phyloP scores from a whole-genome alignment of 2,329 filamentous ascomycete species.

The Penicillium psychrosexuale region DNA sequence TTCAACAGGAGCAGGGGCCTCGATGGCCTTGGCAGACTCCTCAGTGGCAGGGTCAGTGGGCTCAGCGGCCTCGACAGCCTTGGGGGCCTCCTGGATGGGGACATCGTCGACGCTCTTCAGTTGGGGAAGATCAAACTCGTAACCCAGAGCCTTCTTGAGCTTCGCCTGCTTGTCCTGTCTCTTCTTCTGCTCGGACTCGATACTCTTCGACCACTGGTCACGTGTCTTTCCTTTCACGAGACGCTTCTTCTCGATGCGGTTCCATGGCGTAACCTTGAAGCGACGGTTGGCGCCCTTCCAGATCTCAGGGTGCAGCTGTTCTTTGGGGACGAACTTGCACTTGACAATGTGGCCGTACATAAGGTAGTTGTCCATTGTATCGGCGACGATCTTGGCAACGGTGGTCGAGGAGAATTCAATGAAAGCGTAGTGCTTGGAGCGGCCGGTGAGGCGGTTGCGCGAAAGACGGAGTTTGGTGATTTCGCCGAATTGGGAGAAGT shows the following conservation, averaged over 20 bases:
- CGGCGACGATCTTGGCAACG: slow-evolving; percentile 86
- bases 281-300: slow-evolving; percentile 89
- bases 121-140: slow-evolving; percentile 73
- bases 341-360: slow-evolving; percentile 92
- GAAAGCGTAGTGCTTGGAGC: slow-evolving; percentile 91
- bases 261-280: slow-evolving; percentile 85
- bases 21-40: slow-evolving; percentile 23
- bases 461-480: slow-evolving; percentile 78
- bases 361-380: slow-evolving; percentile 97
- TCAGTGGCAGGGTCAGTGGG: slow-evolving; percentile 18
- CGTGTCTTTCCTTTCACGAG: slow-evolving; percentile 71
- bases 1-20: not conserved
- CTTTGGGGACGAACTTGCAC: slow-evolving; percentile 72
- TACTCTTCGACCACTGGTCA: slow-evolving; percentile 73
- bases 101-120: slow-evolving; percentile 63
- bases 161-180: slow-evolving; percentile 67
- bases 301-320: slow-evolving; percentile 73
- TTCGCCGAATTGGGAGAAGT: slow-evolving; percentile 88
- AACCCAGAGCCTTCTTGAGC: slow-evolving; percentile 76
- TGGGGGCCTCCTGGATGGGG: slow-evolving; percentile 40
- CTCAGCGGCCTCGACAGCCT: slow-evolving; percentile 36
- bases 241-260: slow-evolving; percentile 74
- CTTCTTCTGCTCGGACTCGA: slow-evolving; percentile 68
- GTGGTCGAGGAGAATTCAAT: slow-evolving; percentile 76
- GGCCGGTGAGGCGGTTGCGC: slow-evolving; percentile 86